Conservation (phyloP, 305 asterid species). For the Fraxinus floribunda region DNA sequence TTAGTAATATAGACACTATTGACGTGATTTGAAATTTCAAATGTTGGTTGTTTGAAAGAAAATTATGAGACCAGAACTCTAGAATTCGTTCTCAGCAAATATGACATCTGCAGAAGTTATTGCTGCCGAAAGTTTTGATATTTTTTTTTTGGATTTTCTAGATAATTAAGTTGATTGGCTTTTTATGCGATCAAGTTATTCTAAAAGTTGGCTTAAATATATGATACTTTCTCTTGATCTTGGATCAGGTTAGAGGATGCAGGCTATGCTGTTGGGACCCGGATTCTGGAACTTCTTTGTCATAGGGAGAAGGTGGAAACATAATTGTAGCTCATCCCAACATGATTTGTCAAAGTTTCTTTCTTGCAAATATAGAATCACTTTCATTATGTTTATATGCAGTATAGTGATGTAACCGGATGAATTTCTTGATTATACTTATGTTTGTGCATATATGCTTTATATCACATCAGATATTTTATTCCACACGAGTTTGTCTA, state of each 20-base stretch:
- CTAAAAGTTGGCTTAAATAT: neutral
- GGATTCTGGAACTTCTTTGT: slow-evolving; percentile 86
- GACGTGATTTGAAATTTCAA: neutral
- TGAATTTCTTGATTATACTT: neutral
- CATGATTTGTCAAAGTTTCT: slow-evolving; percentile 3
- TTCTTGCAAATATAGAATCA: neutral
- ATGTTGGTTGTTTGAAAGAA: neutral
- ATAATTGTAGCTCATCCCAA: slow-evolving; percentile 11
- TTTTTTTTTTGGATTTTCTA: neutral
- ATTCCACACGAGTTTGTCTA: slow-evolving; percentile 1
- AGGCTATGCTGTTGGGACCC: slow-evolving; percentile 83
- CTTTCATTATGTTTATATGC: neutral
- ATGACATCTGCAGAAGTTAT: neutral
- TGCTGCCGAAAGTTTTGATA: slow-evolving; percentile 1
- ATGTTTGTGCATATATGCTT: neutral
- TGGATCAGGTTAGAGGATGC: slow-evolving; percentile 85
- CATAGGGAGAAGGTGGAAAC: slow-evolving; percentile 76
- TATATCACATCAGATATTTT: neutral
- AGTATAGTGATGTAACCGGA: neutral
- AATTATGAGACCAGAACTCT: neutral
- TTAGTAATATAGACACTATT: neutral
- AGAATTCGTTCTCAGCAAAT: neutral
- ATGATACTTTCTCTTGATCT: slow-evolving; percentile 9
- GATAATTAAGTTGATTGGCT: neutral
- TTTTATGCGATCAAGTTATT: neutral